Conservation (phyloP, 306 rosid genomes). For the Alnus rubra region DNA sequence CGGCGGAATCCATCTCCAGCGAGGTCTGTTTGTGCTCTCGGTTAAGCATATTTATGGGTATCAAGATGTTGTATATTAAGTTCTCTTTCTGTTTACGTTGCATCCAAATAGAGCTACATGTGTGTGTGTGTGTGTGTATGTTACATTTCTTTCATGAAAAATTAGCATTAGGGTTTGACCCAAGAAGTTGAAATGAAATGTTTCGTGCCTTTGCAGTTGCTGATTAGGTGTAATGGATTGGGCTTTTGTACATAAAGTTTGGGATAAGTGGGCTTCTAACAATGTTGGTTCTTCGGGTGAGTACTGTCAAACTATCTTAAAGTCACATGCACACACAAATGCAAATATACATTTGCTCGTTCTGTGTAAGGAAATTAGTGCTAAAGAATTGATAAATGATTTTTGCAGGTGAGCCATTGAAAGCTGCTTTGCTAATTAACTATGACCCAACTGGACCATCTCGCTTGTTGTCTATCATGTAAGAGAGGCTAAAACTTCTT, state of each 20-base stretch:
- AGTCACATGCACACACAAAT: not conserved
- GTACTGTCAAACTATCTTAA: not conserved
- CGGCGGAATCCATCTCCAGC: too few species aligned
- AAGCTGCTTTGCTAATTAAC: conserved; percentile 65
- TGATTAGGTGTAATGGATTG: conserved; percentile 62
- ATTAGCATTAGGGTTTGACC: not conserved
- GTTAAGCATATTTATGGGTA: too few species aligned
- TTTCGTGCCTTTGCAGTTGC: conserved; percentile 12
- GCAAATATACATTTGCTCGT: conserved; percentile 3
- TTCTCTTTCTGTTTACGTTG: too few species aligned
- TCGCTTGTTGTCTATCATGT: conserved; percentile 76
- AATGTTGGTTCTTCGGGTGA: conserved; percentile 64
- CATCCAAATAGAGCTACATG: not conserved
- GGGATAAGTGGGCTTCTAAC: conserved; percentile 77
- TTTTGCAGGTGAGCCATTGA: conserved; percentile 51
- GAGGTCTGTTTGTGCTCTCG: too few species aligned
- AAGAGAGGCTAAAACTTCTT: conserved; percentile 20
- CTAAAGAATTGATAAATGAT: conserved; percentile 19
- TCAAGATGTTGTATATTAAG: too few species aligned
- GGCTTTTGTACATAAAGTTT: conserved; percentile 55
- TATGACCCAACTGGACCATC: conserved; percentile 66
- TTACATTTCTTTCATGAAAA: not conserved
- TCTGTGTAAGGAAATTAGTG: conserved; percentile 8
- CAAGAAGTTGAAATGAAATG: conserved; percentile 3
- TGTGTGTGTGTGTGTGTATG: not conserved